Base-by-base conservation (phyloP, 2,329 filamentous ascomycete genomes). In the Exophiala phaeomuriformis region DNA sequence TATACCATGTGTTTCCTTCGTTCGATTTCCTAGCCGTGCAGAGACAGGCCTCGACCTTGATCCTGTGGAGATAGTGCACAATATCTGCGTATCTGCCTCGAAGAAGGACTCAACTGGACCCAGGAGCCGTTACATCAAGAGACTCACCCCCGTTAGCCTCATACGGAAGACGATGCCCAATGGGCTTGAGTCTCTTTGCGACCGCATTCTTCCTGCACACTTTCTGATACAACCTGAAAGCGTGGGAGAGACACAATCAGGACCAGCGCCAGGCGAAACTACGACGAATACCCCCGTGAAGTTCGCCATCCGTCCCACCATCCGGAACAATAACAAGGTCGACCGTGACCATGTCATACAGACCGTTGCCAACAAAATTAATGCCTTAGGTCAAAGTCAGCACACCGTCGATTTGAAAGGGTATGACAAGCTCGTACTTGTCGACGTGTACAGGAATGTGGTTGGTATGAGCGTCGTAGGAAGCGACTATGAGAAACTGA, bases 391-490 rank as follows among this genome's bases (percentile, higher is more conserved):
- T 8, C 79, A 80, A 3, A 70, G 71, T 19, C 73, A 73, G 33
- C 81, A 84, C 63, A 73, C 71, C 29, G 82, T 85, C 42, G 77
- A 84, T 65, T 70, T 85, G 35, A 80, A 75, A 52, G 74, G 77
- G 37, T 83, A 82, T 62, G 81, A 84, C 66, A 64, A 77, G 39
- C 69, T 82, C 45, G 81, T 85, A 56, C 66, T 84, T 36, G 78
- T 85, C 42, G 80, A 83, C 61, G 71, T 84, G 51, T 79, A 82
- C 64, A 75, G 82, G 70, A 83, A 82, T 60, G 67, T 84, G 6
- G 76, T 81, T 55, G 81, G 82, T 19, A 81, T 85, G 74, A 82
- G 80, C 59, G 80, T 84, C 5, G 78, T 83, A 3, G 76, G 75
- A 19, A 68, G 72, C 49, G 78, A 81, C 58, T 84, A 78, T 61